Evolutionary conservation across 805 yeast genomes (phyloP).

Genomic region (Starmerella khaoyaiensis): DNA sequence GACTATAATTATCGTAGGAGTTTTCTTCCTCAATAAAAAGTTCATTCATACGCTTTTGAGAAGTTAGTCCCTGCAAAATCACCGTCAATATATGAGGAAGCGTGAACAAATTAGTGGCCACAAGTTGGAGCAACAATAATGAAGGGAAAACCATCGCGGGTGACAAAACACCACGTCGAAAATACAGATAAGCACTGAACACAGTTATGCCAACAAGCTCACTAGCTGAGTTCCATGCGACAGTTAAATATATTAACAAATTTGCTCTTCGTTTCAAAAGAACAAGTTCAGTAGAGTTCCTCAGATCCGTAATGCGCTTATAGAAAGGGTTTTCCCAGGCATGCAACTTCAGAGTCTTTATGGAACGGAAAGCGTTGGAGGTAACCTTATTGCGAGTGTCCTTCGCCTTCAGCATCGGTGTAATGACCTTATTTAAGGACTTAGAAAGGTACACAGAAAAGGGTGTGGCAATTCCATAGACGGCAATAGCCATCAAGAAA

Average conservation of each 20-base stretch:
- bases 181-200: conserved; percentile 63
- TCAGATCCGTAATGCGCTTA: conserved; percentile 50
- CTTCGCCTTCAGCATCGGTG: conserved; percentile 68
- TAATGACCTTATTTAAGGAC: conserved; percentile 48
- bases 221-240: conserved; percentile 50
- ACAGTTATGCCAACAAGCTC: conserved; percentile 78
- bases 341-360: conserved; percentile 81
- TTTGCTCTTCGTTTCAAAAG: conserved; percentile 55
- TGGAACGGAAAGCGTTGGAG: conserved; percentile 74
- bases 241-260: conserved; percentile 36
- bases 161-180: conserved; percentile 52
- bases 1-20: conserved; percentile 53
- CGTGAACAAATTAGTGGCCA: conserved; percentile 78
- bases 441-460: conserved; percentile 54
- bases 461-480: conserved; percentile 66
- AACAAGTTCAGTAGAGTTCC: conserved; percentile 72
- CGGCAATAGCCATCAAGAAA: conserved; percentile 80
- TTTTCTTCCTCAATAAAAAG: conserved; percentile 62
- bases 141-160: conserved; percentile 75
- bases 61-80: conserved; percentile 64
- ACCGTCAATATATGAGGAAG: conserved; percentile 80
- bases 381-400: conserved; percentile 83
- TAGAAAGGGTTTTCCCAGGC: conserved; percentile 91
- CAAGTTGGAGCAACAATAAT: conserved; percentile 47
- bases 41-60: conserved; percentile 46